Percentiles rank a stretch among this genome's conserved stretches.
phyloP scores from a whole-genome alignment of 176 grass and related monocot species.

The Oryza meyeriana region DNA sequence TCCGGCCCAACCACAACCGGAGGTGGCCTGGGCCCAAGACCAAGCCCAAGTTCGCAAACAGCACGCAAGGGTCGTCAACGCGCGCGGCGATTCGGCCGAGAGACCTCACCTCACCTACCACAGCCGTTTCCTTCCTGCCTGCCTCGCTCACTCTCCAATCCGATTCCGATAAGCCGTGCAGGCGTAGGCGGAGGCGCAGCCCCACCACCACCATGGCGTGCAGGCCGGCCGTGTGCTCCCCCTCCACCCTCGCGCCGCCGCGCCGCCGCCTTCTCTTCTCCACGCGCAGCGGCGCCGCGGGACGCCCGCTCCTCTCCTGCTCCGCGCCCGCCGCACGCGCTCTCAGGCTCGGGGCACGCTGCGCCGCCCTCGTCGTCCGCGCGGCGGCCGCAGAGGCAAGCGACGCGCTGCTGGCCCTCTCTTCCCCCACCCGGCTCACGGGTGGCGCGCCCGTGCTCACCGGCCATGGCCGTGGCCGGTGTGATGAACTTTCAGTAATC shows the following conservation, averaged over 20 bases:
- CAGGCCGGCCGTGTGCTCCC: slow-evolving; percentile 37
- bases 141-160: neutral
- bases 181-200: no score
- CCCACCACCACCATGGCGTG: slow-evolving; percentile 26
- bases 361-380: slow-evolving; percentile 30
- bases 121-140: neutral
- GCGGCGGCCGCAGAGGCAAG: slow-evolving; percentile 38
- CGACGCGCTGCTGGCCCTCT: neutral
- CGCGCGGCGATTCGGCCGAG: neutral
- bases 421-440: neutral
- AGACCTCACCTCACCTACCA: neutral
- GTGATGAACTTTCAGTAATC: neutral
- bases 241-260: slow-evolving; percentile 23
- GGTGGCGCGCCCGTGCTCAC: neutral
- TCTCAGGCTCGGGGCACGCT: slow-evolving; percentile 23
- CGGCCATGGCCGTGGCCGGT: neutral
- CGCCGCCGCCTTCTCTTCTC: neutral
- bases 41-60: neutral
- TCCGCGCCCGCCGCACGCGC: neutral
- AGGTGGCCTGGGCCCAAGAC: neutral
- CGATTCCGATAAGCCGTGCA: slow-evolving; percentile 22
- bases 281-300: neutral
- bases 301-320: neutral
- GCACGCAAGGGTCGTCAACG: neutral
- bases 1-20: neutral